These are phyloP conservation scores for Iris macrosiphon DNA, from an alignment of 106 monocot genomes.

Conservation along the genomic window DNA sequence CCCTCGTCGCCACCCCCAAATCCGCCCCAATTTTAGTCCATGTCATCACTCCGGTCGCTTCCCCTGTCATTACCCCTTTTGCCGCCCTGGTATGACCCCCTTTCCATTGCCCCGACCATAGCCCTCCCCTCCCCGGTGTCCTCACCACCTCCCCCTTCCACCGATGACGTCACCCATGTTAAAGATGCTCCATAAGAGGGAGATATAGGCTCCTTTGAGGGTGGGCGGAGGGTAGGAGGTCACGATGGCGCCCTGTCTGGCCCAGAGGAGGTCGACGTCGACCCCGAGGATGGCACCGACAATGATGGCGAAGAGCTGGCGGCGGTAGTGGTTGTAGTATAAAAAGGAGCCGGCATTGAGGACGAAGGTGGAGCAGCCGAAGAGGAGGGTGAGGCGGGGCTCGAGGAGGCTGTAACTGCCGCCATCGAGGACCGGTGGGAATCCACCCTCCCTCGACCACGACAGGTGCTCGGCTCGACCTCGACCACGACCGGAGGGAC, in stretches of 20 bases:
- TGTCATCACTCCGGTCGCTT: too few relatives aligned
- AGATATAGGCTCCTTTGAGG: constrained; percentile 74
- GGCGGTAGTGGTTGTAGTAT: constrained; percentile 75
- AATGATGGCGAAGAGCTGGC: constrained; percentile 57
- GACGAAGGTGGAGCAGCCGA: constrained; percentile 73
- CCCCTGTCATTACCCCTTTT: too few relatives aligned
- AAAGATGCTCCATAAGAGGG: constrained; percentile 91
- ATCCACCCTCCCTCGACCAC: too few relatives aligned
- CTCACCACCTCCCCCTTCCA: too few relatives aligned
- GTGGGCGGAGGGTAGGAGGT: constrained; percentile 66
- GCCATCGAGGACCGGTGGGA: constrained; percentile 83
- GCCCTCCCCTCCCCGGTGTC: too few relatives aligned
- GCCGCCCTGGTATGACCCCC: too few relatives aligned
- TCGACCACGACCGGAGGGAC: too few relatives aligned
- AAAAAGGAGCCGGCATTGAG: constrained; percentile 92
- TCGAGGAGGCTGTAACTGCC: constrained; percentile 87
- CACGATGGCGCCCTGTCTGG: constrained; percentile 86
- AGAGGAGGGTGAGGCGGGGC: constrained; percentile 79
- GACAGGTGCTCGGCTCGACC: constrained; percentile 30
- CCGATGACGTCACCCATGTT: constrained; percentile 94
- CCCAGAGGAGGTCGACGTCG: constrained; percentile 90
- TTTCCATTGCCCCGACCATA: too few relatives aligned
- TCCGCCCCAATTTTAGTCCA: too few relatives aligned
- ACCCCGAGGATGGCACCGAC: constrained; percentile 77
- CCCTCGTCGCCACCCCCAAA: too few relatives aligned